Percentiles rank a stretch among this genome's conserved stretches.
phyloP scores from a whole-genome alignment of 1,139 yeast genomes.

The Yamadazyma trypodendri region DNA sequence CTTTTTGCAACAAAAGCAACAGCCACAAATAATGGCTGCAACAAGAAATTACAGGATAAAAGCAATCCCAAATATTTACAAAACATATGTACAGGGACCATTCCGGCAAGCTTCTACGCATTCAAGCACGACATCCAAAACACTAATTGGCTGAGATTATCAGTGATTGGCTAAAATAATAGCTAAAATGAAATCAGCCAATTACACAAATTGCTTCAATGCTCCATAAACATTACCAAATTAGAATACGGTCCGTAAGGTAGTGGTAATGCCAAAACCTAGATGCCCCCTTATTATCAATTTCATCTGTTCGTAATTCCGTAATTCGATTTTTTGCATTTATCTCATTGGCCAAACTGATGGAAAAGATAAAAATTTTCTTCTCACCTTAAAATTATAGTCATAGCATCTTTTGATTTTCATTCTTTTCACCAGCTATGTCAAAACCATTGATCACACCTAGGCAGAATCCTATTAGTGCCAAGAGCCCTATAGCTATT shows the following conservation, averaged over 20 bases:
- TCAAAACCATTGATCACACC: slow-evolving; percentile 34
- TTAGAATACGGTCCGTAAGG: neutral
- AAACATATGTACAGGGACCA: no score
- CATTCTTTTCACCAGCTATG: neutral
- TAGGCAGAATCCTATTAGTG: slow-evolving; percentile 21
- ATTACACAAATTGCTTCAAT: no score
- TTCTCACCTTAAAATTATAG: slow-evolving; percentile 1
- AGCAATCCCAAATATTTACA: no score
- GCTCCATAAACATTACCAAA: neutral
- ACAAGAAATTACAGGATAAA: no score
- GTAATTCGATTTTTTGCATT: slow-evolving; percentile 3
- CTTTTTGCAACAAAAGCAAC: no score
- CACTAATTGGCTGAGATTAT: no score
- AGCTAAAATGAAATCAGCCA: no score
- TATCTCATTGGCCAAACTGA: slow-evolving; percentile 16
- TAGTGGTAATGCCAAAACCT: neutral
- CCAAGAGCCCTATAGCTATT: slow-evolving; percentile 14
- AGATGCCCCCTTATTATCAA: neutral
- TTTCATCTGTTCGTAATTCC: slow-evolving; percentile 4
- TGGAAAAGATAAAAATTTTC: slow-evolving; percentile 17
- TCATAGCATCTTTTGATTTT: slow-evolving; percentile 2
- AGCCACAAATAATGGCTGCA: no score
- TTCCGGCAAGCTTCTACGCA: no score
- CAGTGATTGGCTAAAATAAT: no score
- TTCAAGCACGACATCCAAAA: no score